Conservation (phyloP, 169 alveolate genomes). For the Cytauxzoon felis region DNA sequence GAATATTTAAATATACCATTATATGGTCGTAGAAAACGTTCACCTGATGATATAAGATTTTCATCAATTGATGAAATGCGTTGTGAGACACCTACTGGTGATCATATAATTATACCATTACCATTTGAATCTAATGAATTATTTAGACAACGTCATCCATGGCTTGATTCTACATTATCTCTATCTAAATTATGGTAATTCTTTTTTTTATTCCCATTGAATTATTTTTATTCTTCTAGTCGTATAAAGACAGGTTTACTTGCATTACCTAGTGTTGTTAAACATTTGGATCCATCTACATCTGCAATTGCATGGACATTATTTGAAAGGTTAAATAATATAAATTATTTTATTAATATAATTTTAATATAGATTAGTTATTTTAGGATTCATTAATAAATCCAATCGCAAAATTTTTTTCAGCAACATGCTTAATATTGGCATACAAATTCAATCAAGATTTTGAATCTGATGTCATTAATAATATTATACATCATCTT, state of each 20-base stretch:
- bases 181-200: slow-evolving; percentile 41
- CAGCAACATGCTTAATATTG: slow-evolving; percentile 71
- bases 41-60: slow-evolving; percentile 2
- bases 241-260: slow-evolving; percentile 52
- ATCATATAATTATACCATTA: not conserved
- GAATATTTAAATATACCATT: slow-evolving; percentile 36
- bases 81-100: not conserved
- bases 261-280: slow-evolving; percentile 50
- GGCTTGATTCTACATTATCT: slow-evolving; percentile 61
- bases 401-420: slow-evolving; percentile 67
- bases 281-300: slow-evolving; percentile 73
- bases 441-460: slow-evolving; percentile 75
- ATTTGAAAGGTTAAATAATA: slow-evolving; percentile 53
- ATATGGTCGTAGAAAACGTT: slow-evolving; percentile 5
- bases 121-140: slow-evolving; percentile 12
- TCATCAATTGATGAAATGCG: not conserved
- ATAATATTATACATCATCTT: slow-evolving; percentile 58
- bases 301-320: slow-evolving; percentile 75
- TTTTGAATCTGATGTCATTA: slow-evolving; percentile 64
- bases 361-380: slow-evolving; percentile 50
- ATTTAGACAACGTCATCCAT: slow-evolving; percentile 33
- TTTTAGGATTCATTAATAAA: slow-evolving; percentile 67
- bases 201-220: not conserved
- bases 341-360: not conserved
- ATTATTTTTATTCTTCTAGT: slow-evolving; percentile 9